These are phyloP conservation scores for Kodamaea arcana DNA, from an alignment of 1,139 yeast genomes.

Conservation along the genomic window DNA sequence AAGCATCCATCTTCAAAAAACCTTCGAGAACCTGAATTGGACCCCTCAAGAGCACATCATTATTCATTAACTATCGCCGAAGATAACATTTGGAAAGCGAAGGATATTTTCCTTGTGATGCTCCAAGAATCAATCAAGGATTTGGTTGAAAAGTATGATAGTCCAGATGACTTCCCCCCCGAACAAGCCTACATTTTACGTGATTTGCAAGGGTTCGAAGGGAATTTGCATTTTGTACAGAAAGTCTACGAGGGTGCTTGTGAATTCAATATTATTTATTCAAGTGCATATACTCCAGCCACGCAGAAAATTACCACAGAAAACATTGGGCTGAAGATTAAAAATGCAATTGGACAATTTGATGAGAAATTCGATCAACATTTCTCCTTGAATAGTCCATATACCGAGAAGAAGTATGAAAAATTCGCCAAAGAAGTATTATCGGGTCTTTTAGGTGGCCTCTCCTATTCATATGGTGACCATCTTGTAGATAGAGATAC, in stretches of 20 bases:
- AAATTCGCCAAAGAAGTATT: slow-evolving; percentile 72
- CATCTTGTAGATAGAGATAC: slow-evolving; percentile 76
- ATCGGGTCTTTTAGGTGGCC: slow-evolving; percentile 84
- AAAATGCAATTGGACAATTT: slow-evolving; percentile 35
- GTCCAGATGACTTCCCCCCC: slow-evolving; percentile 36
- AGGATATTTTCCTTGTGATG: slow-evolving; percentile 67
- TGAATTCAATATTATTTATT: slow-evolving; percentile 69
- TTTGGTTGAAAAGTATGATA: slow-evolving; percentile 36
- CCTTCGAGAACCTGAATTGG: slow-evolving; percentile 35
- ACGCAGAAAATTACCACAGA: slow-evolving; percentile 40
- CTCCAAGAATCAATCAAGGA: slow-evolving; percentile 62
- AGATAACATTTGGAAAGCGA: slow-evolving; percentile 74
- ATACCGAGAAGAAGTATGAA: slow-evolving; percentile 39
- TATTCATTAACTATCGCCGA: slow-evolving; percentile 67
- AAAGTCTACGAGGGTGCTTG: slow-evolving; percentile 70
- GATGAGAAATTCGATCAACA: slow-evolving; percentile 52
- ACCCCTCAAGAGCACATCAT: slow-evolving; percentile 60
- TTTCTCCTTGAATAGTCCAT: slow-evolving; percentile 58
- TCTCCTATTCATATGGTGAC: slow-evolving; percentile 86
- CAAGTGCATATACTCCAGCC: slow-evolving; percentile 39
- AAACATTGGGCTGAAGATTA: slow-evolving; percentile 38
- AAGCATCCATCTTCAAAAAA: slow-evolving; percentile 32
- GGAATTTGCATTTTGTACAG: slow-evolving; percentile 78
- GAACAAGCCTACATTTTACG: slow-evolving; percentile 53
- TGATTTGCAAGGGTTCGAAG: slow-evolving; percentile 59